Evolutionary conservation across 495 filamentous ascomycete genomes (phyloP).

Genomic region (Aspergillus saccharolyticus): DNA sequence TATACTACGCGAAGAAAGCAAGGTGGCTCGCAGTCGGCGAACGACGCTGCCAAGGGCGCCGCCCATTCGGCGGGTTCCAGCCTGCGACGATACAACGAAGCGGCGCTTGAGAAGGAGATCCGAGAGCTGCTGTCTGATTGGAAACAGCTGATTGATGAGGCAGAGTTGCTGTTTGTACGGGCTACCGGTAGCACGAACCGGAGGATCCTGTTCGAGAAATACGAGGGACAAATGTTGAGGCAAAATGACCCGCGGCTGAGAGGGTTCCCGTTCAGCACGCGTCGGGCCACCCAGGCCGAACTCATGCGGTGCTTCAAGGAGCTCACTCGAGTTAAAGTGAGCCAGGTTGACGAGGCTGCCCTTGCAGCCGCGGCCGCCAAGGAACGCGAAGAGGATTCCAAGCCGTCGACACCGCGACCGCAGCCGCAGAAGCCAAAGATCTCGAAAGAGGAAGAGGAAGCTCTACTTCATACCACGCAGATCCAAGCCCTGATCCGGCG

Average conservation of each 20-base stretch:
- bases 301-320: slow-evolving; percentile 92
- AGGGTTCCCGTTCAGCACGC: slow-evolving; percentile 89
- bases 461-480: slow-evolving; percentile 76
- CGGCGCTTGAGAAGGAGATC: slow-evolving; percentile 77
- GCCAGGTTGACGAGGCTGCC: slow-evolving; percentile 59
- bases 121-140: slow-evolving; percentile 72
- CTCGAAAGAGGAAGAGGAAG: slow-evolving; percentile 76
- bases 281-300: slow-evolving; percentile 90
- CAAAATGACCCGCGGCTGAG: slow-evolving; percentile 80
- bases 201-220: slow-evolving; percentile 79
- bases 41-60: slow-evolving; percentile 81
- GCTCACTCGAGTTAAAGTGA: slow-evolving; percentile 81
- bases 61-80: slow-evolving; percentile 92
- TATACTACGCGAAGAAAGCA: slow-evolving; percentile 96
- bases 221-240: slow-evolving; percentile 79
- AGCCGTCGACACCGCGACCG: slow-evolving; percentile 37
- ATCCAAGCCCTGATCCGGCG: slow-evolving; percentile 83
- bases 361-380: slow-evolving; percentile 45
- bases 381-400: slow-evolving; percentile 26
- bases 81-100: slow-evolving; percentile 89
- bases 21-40: slow-evolving; percentile 89
- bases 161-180: slow-evolving; percentile 80
- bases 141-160: slow-evolving; percentile 74
- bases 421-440: slow-evolving; percentile 52
- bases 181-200: slow-evolving; percentile 84